phyloP scores from a whole-genome alignment of 495 filamentous ascomycete genomes.

The Penicillium egyptiacum region DNA sequence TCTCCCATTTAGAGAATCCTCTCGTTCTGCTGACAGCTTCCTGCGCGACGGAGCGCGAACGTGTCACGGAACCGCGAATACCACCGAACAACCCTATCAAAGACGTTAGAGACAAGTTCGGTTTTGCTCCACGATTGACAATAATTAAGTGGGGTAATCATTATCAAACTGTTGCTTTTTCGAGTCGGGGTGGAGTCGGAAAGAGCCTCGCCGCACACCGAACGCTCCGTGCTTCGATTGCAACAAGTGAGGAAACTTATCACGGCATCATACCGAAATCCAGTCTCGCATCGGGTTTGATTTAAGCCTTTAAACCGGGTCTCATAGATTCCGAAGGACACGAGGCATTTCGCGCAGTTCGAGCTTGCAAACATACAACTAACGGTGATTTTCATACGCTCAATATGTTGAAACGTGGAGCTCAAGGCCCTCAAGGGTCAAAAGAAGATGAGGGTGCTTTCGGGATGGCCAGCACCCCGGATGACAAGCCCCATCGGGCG shows the following conservation, averaged over 20 bases:
- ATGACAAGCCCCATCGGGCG: slow-evolving; percentile 49
- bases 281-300: slow-evolving; percentile 5
- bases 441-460: slow-evolving; percentile 34
- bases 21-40: slow-evolving; percentile 12
- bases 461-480: slow-evolving; percentile 45
- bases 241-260: slow-evolving; percentile 1
- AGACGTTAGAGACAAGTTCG: slow-evolving; percentile 13
- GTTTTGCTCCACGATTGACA: slow-evolving; percentile 1
- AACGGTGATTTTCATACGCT: neutral
- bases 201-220: slow-evolving; percentile 7
- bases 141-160: neutral
- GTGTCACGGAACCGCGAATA: slow-evolving; percentile 25
- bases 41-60: slow-evolving; percentile 27
- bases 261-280: neutral
- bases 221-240: slow-evolving; percentile 7
- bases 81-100: slow-evolving; percentile 8
- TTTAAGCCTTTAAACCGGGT: neutral
- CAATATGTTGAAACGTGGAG: slow-evolving; percentile 43
- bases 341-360: neutral
- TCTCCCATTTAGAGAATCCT: neutral
- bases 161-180: neutral
- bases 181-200: slow-evolving; percentile 6
- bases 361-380: slow-evolving; percentile 8
- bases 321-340: slow-evolving; percentile 13
- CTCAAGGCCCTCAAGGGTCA: slow-evolving; percentile 38